Base-by-base conservation (phyloP, 2,329 filamentous ascomycete genomes). In the Talaromyces pinophilus region DNA sequence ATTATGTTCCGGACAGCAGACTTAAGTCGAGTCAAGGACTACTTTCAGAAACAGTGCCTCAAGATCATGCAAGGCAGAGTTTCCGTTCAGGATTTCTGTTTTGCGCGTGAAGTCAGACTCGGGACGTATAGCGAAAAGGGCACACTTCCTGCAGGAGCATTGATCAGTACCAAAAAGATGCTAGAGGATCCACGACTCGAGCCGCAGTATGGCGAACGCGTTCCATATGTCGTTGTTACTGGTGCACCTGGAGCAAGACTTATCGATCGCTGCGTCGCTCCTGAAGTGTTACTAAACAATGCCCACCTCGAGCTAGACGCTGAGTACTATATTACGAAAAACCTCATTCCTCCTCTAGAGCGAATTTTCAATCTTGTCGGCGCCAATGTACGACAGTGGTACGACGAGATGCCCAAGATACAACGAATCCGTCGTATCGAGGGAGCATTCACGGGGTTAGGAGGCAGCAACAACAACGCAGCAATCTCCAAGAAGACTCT, bases 301-400 rank as follows among this genome's bases (percentile, higher is more conserved):
- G 87, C 91, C 25, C 87, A 94, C 72, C 86, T 90, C 61, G 89
- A 92, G 71, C 85, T 99, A 19, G 95, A 99, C 74, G 90, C 93
- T 0, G 93, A 97, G 71, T 99, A 99, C 79, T 99, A 99, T 81
- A 98, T 99, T 73, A 88, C 86, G 19, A 98, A 97, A 81, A 98
- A 97, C 75, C 76, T 99, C 8, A 96, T 99, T 60, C 95, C 95
- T 5, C 95, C 95, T 0, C 85, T 99, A 0, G 94, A 98, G 78
- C 89, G 95, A 33, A 97, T 99, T 70, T 97, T 99, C 82, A 97
- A 95, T 73, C 88, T 99, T 2, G 91, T 98, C 2, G 95, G 95
- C 6, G 95, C 93, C 38, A 96, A 95, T 75, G 91, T 98, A 0
- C 83, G 91, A 19, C 86, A 87, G 67, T 99, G 95, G 95, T 98